Percentiles rank a stretch among this genome's conserved stretches.
Conservation (phyloP, 2,329 filamentous ascomycete species). For the Camptophora hylomeconis region DNA sequence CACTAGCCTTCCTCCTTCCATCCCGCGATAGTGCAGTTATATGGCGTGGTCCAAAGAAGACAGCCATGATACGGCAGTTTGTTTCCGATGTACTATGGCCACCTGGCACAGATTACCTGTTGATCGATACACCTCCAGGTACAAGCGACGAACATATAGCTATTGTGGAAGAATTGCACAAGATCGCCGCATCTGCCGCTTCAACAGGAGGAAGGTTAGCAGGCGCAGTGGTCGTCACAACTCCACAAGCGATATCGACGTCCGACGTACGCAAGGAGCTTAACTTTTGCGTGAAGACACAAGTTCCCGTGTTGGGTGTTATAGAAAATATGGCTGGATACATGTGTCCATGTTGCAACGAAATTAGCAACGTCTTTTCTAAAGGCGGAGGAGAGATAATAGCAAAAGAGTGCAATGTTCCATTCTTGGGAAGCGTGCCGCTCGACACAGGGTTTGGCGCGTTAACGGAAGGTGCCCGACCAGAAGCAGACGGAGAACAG, state of each 20-base stretch:
- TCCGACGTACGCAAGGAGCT: slow-evolving; percentile 90
- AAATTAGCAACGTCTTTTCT: slow-evolving; percentile 88
- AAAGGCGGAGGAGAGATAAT: slow-evolving; percentile 82
- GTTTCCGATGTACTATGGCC: slow-evolving; percentile 82
- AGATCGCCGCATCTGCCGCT: slow-evolving; percentile 22
- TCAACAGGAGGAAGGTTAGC: slow-evolving; percentile 65
- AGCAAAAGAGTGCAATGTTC: slow-evolving; percentile 72
- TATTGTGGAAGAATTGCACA: slow-evolving; percentile 70
- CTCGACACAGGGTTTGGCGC: slow-evolving; percentile 88
- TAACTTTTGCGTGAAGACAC: slow-evolving; percentile 81
- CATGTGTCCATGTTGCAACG: slow-evolving; percentile 48
- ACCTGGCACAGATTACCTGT: slow-evolving; percentile 69
- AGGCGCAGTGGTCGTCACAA: slow-evolving; percentile 89
- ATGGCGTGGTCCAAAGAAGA: slow-evolving; percentile 97
- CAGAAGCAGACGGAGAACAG: neutral
- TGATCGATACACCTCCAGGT: slow-evolving; percentile 92
- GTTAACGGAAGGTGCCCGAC: slow-evolving; percentile 54
- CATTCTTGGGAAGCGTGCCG: slow-evolving; percentile 74
- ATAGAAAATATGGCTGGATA: slow-evolving; percentile 78
- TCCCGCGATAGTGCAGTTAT: slow-evolving; percentile 82
- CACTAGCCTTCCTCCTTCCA: slow-evolving; percentile 76
- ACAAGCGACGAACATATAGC: slow-evolving; percentile 97
- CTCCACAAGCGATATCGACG: slow-evolving; percentile 85
- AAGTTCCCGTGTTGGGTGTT: slow-evolving; percentile 68
- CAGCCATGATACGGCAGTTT: slow-evolving; percentile 96